Evolutionary conservation across 352 stramenopile species (phyloP).

Genomic region (Thalassiosira oceanica): DNA sequence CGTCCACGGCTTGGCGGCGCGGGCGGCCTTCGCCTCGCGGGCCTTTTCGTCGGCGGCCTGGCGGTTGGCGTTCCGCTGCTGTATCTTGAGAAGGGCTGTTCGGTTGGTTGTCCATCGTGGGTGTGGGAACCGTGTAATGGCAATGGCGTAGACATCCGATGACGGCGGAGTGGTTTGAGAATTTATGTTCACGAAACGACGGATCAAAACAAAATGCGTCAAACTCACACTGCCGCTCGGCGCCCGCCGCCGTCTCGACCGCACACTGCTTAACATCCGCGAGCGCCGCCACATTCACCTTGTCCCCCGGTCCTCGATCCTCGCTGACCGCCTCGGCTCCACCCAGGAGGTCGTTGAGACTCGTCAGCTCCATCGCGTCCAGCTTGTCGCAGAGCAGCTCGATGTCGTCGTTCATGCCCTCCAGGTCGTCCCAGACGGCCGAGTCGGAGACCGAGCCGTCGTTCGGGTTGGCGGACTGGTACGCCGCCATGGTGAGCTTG

Average conservation of each 20-base stretch:
- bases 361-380: conserved; percentile 38
- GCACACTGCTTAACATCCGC: conserved; percentile 32
- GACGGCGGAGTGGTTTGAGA: no score
- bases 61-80: conserved; percentile 24
- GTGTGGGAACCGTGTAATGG: no score
- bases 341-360: conserved; percentile 48
- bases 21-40: conserved; percentile 30
- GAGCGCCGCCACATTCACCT: conserved; percentile 15
- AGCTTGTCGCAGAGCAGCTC: conserved; percentile 70
- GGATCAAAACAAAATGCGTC: no score
- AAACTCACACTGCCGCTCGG: conserved; percentile 41
- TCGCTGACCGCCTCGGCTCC: conserved; percentile 38
- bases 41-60: conserved; percentile 43
- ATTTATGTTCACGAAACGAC: no score
- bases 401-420: conserved; percentile 72
- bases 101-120: no score
- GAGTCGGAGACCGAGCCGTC: conserved; percentile 26
- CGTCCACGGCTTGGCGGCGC: conserved; percentile 67
- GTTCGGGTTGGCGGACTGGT: conserved; percentile 39
- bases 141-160: no score
- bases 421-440: conserved; percentile 49
- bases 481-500: conserved; percentile 56
- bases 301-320: conserved; percentile 10
- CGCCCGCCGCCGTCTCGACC: conserved; percentile 44
- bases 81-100: conserved; percentile 16